Conservation (phyloP, 2,329 filamentous ascomycete genomes). For the Bipolaris gigantea region DNA sequence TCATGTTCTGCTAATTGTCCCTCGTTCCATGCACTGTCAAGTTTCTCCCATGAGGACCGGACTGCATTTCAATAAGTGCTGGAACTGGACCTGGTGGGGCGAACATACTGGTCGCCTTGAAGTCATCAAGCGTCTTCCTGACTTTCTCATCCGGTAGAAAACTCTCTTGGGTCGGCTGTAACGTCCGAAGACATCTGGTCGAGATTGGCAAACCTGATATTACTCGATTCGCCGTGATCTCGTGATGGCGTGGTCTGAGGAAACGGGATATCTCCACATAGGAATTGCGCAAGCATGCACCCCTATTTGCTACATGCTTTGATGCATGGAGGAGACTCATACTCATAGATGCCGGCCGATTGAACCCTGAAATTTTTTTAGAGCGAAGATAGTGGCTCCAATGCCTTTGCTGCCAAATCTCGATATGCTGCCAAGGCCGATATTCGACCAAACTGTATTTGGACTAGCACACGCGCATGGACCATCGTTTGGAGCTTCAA, state of each 20-base stretch:
- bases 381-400: background rate
- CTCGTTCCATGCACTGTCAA: slow-evolving; percentile 42
- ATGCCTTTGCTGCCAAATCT: slow-evolving; percentile 1
- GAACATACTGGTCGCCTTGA: slow-evolving; percentile 37
- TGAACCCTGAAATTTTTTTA: background rate
- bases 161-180: background rate
- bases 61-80: slow-evolving; percentile 17
- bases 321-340: slow-evolving; percentile 32
- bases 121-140: slow-evolving; percentile 31
- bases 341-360: background rate
- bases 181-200: slow-evolving; percentile 20
- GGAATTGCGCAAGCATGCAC: slow-evolving; percentile 28
- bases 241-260: slow-evolving; percentile 34
- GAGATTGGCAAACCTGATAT: slow-evolving; percentile 12
- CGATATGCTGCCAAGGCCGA: slow-evolving; percentile 16
- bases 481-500: slow-evolving; percentile 31
- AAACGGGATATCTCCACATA: slow-evolving; percentile 42
- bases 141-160: slow-evolving; percentile 22
- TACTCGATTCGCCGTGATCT: slow-evolving; percentile 23
- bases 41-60: slow-evolving; percentile 28
- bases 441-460: slow-evolving; percentile 22
- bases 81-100: background rate
- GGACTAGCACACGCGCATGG: slow-evolving; percentile 27
- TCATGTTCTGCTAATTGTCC: background rate
- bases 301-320: slow-evolving; percentile 16